A percentile compares a stretch with the other conserved stretches of the same genome.
Conservation (phyloP, 2,329 filamentous ascomycete genomes). For the Pyrenochaeta sp. region DNA sequence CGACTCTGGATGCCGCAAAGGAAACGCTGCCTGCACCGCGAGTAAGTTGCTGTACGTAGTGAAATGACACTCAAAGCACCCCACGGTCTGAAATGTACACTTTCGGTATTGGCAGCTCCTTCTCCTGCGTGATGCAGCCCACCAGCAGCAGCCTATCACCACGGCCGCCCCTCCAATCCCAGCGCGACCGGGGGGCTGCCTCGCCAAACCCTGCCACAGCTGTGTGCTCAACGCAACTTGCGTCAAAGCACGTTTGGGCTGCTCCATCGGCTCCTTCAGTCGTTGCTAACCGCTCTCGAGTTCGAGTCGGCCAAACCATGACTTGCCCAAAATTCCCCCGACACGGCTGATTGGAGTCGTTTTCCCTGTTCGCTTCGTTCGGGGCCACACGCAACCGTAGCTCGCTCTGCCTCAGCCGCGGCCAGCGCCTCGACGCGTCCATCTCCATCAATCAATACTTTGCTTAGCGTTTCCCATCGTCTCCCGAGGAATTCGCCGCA, state of each 20-base stretch:
- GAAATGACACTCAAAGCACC: constrained; percentile 34
- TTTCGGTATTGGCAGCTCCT: constrained; percentile 29
- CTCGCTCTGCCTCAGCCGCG: constrained; percentile 7
- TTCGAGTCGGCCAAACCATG: constrained; percentile 20
- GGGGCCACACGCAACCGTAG: not conserved
- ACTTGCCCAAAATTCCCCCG: constrained; percentile 14
- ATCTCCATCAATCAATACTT: constrained; percentile 8
- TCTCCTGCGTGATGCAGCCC: constrained; percentile 41
- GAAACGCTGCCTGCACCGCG: constrained; percentile 25
- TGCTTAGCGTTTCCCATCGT: constrained; percentile 13
- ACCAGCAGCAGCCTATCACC: constrained; percentile 33
- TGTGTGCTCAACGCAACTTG: constrained; percentile 34
- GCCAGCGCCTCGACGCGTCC: constrained; percentile 14
- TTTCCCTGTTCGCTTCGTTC: constrained; percentile 2
- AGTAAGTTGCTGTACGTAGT: constrained; percentile 23
- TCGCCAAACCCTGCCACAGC: constrained; percentile 41
- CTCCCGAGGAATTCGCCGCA: constrained; percentile 15
- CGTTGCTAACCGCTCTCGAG: constrained; percentile 32
- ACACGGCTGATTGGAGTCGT: constrained; percentile 13
- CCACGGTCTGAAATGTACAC: constrained; percentile 32
- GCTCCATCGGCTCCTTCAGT: constrained; percentile 25
- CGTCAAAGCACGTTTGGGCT: constrained; percentile 42
- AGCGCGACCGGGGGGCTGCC: constrained; percentile 13
- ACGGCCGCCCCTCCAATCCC: constrained; percentile 23
- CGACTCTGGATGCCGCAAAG: constrained; percentile 4